Percentiles rank a stretch among this genome's conserved stretches.
These are phyloP conservation scores for Isatis lusitanica DNA, from an alignment of 441 rosid genomes.

Conservation along the genomic window DNA sequence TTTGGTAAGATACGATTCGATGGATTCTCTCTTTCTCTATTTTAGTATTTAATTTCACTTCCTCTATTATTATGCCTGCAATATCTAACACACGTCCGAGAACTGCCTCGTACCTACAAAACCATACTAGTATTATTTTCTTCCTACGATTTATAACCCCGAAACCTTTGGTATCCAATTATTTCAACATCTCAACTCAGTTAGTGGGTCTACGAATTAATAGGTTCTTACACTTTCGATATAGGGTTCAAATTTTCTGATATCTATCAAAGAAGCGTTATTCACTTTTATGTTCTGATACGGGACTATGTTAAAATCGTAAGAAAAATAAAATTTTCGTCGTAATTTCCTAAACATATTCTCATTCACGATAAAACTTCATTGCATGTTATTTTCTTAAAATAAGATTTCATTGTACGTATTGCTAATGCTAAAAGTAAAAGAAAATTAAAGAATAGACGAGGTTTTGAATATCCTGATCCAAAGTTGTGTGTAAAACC, in stretches of 20 bases:
- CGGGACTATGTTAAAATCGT: neutral
- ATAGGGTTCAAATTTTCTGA: neutral
- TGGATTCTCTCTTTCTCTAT: no score
- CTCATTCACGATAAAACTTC: neutral
- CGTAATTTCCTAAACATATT: neutral
- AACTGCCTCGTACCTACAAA: slow-evolving; percentile 38
- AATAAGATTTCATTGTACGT: neutral
- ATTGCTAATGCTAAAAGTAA: neutral
- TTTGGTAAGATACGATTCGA: no score
- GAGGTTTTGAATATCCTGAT: neutral
- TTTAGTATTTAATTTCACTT: no score
- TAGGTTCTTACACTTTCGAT: neutral
- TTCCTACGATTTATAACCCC: slow-evolving; percentile 13
- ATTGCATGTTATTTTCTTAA: neutral
- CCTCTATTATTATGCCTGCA: slow-evolving; percentile 34
- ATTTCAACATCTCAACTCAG: neutral
- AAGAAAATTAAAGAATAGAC: neutral
- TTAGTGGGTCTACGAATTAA: neutral
- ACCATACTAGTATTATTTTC: neutral
- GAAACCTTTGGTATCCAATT: slow-evolving; percentile 10
- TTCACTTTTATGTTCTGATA: neutral
- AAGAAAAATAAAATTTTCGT: no score
- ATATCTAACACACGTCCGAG: slow-evolving; percentile 37
- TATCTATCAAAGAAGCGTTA: neutral
- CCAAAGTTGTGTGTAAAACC: neutral